These are phyloP conservation scores for Colletotrichum theobromicola DNA, from an alignment of 2,329 filamentous ascomycete genomes.

Conservation along the genomic window DNA sequence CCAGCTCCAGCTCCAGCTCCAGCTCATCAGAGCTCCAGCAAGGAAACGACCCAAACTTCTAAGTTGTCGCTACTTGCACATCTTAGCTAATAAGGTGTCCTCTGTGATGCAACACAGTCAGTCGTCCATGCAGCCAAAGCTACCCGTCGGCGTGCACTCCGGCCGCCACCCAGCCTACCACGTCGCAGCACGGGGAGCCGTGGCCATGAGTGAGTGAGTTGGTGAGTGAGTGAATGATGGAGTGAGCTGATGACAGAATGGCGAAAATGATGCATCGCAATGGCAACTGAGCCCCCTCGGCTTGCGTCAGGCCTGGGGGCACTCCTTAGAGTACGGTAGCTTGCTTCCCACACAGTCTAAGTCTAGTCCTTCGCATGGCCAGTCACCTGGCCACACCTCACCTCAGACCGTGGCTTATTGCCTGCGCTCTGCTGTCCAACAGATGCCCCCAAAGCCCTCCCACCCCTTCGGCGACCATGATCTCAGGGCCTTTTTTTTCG, in stretches of 20 bases:
- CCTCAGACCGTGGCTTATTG: not conserved
- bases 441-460: not conserved
- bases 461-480: not conserved
- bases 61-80: not conserved
- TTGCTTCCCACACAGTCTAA: not conserved
- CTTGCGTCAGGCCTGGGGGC: constrained; percentile 1
- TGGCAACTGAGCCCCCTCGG: not conserved
- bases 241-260: constrained; percentile 20
- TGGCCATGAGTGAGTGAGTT: not conserved
- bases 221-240: not conserved
- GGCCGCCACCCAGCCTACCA: not conserved
- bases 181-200: not conserved
- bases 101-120: not conserved
- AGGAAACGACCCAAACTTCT: not conserved
- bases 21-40: not conserved
- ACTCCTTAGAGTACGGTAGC: not conserved
- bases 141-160: not conserved
- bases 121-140: not conserved
- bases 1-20: too few species aligned
- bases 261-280: constrained; percentile 19
- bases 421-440: not conserved
- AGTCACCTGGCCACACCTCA: constrained; percentile 15
- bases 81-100: constrained; percentile 9
- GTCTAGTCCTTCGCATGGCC: not conserved
- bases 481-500: not conserved